phyloP scores from a whole-genome alignment of 2,329 filamentous ascomycete species.

The Penicillium sp. region DNA sequence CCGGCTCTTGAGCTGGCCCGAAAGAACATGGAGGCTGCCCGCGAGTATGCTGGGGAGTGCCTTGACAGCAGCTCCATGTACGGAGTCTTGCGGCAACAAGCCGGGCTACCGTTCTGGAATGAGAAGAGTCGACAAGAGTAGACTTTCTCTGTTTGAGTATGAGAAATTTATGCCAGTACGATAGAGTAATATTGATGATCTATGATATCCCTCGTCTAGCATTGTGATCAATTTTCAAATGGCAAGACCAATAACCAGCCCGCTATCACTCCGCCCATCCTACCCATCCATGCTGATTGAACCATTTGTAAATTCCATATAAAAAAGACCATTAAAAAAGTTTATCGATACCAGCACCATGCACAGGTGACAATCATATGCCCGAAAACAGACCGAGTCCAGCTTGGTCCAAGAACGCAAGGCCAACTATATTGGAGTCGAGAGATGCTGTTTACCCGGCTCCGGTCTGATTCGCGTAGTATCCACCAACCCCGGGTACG shows the following conservation, averaged over 20 bases:
- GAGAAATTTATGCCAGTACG: not conserved
- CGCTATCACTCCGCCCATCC: not conserved
- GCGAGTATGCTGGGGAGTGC: constrained; percentile 40
- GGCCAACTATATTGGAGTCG: not conserved
- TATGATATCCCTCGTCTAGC: not conserved
- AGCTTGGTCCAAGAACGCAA: not conserved
- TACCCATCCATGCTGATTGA: not conserved
- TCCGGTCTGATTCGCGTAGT: constrained; percentile 38
- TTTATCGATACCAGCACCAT: not conserved
- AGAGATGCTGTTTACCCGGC: not conserved
- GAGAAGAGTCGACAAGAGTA: constrained; percentile 37
- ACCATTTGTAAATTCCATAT: not conserved
- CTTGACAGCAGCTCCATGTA: constrained; percentile 44
- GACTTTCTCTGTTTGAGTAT: not conserved
- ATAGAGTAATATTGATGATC: constrained; percentile 4
- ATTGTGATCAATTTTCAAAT: not conserved
- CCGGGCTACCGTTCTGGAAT: constrained; percentile 42
- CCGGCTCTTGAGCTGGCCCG: constrained; percentile 38
- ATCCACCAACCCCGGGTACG: constrained; percentile 61
- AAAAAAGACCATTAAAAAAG: not conserved
- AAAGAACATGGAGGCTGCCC: constrained; percentile 38
- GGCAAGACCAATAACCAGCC: not conserved
- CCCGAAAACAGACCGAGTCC: constrained; percentile 1
- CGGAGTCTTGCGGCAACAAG: constrained; percentile 38
- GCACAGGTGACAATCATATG: not conserved